phyloP scores from a whole-genome alignment of 192 early-diverging fungal genomes.

The Coemansia sp. region DNA sequence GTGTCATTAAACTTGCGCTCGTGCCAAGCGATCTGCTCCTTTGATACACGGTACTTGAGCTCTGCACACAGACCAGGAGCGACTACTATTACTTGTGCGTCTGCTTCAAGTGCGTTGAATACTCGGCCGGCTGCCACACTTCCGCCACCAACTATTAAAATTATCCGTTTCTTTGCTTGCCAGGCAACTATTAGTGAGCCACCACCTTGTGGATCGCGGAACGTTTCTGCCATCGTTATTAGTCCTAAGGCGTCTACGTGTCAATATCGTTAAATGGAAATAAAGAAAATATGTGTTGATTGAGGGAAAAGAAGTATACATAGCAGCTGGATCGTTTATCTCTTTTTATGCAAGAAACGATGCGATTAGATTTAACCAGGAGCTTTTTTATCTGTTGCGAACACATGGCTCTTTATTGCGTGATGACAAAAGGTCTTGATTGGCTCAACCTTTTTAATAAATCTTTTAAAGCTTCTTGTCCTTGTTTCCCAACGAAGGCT shows the following conservation, averaged over 20 bases:
- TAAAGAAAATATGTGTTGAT: background rate
- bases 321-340: background rate
- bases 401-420: background rate
- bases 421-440: background rate
- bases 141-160: constrained; percentile 90
- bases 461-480: no score
- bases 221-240: constrained; percentile 40
- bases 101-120: constrained; percentile 77
- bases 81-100: constrained; percentile 76
- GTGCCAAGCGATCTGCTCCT: constrained; percentile 58
- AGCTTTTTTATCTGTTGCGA: background rate
- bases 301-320: background rate
- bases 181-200: constrained; percentile 85
- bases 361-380: background rate
- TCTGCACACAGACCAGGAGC: constrained; percentile 68
- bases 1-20: constrained; percentile 50
- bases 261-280: background rate
- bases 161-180: constrained; percentile 69
- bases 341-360: background rate
- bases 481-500: no score
- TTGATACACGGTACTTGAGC: constrained; percentile 61
- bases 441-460: background rate
- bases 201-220: constrained; percentile 57
- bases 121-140: constrained; percentile 82
- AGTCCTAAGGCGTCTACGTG: background rate